Evolutionary conservation across 192 early-diverging fungal species (phyloP), one percentile per base, ranked within the genome.

Genomic region (Coemansia sp.): DNA sequence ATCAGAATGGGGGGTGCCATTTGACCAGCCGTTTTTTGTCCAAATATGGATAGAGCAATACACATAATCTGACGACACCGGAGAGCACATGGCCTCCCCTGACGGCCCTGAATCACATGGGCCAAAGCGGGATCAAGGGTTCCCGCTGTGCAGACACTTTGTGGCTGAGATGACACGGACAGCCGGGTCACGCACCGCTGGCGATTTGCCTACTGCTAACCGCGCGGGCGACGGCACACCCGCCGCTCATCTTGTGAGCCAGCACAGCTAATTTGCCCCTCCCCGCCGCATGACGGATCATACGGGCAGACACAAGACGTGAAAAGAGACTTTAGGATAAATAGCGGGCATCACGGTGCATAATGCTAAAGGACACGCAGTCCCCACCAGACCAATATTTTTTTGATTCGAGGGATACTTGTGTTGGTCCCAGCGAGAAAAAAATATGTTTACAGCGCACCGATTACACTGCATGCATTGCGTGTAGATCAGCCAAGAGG

Each of bases 401-500:
- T 39, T 17, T 39, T 17, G 19, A 17, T 39, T 38, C 19, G n/a
- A n/a, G 34, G 34, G 34, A 39, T 15, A 17, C 8, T 39, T 39
- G 38, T 39, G 38, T 39, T 20, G n/a, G 8, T 20, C 15, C 5
- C 38, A 39, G n/a, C 19, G 38, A 39, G 15, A n/a, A n/a, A n/a
- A n/a, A n/a, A n/a, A 39, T 17, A 39, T 14, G n/a, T 39, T 39
- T 39, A 39, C 19, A 39, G 38, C 38, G 38, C 19, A 17, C 38
- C 38, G 45, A 15, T 11, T 21, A 21, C 48, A 50, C 34, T 25
- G 11, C 20, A 50, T 50, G 48, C 48, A 50, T 50, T 31, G 48
- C 8, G 30, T 34, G 48, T 12, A 23, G 48, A 50, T 50, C 48
- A 50, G 48, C 48, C 48, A 50, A 14, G n/a, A n/a, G 31, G 48